These are phyloP conservation scores for Emericellopsis terricola DNA, from an alignment of 495 filamentous ascomycete species.

Conservation along the genomic window DNA sequence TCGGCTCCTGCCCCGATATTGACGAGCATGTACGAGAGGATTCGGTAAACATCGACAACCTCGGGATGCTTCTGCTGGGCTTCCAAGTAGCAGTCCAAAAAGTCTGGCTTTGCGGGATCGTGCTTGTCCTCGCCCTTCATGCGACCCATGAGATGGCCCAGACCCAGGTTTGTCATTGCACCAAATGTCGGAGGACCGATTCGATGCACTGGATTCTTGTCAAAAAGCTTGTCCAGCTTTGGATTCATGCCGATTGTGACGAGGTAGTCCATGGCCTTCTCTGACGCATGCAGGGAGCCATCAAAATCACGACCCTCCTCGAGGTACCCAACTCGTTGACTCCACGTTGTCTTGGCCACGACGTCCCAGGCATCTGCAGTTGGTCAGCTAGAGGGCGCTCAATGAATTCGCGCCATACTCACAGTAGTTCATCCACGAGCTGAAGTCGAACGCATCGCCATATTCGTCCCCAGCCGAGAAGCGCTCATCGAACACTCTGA, in stretches of 20 bases:
- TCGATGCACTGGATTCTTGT: slow-evolving; percentile 18
- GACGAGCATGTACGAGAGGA: slow-evolving; percentile 10
- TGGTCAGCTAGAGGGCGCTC: slow-evolving; percentile 13
- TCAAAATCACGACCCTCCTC: slow-evolving; percentile 38
- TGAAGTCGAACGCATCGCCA: slow-evolving; percentile 6
- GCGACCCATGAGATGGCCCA: slow-evolving; percentile 21
- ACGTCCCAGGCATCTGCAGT: slow-evolving; percentile 34
- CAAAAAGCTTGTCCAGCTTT: slow-evolving; percentile 24
- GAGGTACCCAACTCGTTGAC: slow-evolving; percentile 45
- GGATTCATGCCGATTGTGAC: slow-evolving; percentile 34
- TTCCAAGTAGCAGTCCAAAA: slow-evolving; percentile 12
- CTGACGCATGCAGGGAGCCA: slow-evolving; percentile 31
- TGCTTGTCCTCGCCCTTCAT: slow-evolving; percentile 4
- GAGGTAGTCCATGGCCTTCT: slow-evolving; percentile 34
- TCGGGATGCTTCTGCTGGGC: slow-evolving; percentile 9
- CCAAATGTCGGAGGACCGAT: slow-evolving; percentile 12
- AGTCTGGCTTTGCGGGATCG: slow-evolving; percentile 7
- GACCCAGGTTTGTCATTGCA: slow-evolving; percentile 32
- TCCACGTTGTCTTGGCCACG: slow-evolving; percentile 44
- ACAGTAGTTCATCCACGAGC: slow-evolving; percentile 10
- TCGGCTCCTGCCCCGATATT: slow-evolving; percentile 33
- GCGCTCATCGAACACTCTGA: slow-evolving; percentile 5
- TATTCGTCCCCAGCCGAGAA: slow-evolving; percentile 1
- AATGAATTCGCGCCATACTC: slow-evolving; percentile 3
- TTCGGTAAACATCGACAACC: slow-evolving; percentile 7